These are phyloP conservation scores for Plenodomus tracheiphilus DNA, from an alignment of 2,329 filamentous ascomycete genomes.

Conservation along the genomic window DNA sequence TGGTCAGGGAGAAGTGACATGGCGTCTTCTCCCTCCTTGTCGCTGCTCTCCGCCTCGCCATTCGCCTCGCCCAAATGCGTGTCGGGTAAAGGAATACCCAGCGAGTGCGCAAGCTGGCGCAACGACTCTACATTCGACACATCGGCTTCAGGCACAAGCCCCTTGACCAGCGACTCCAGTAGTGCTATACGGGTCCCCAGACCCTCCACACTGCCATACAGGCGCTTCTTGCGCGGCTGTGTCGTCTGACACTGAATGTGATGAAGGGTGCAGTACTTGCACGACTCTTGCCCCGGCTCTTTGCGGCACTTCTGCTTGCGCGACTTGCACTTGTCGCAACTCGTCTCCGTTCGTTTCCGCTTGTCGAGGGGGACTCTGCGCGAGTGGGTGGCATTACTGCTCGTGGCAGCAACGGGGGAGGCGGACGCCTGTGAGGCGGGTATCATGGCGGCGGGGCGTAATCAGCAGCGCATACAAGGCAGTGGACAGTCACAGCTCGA, in stretches of 20 bases:
- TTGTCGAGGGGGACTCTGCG: slow-evolving; percentile 49
- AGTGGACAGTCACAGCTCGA: neutral
- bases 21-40: slow-evolving; percentile 39
- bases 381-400: slow-evolving; percentile 9
- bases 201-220: slow-evolving; percentile 50
- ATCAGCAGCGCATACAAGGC: neutral
- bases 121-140: slow-evolving; percentile 48
- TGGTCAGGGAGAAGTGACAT: slow-evolving; percentile 47
- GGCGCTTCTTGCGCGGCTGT: slow-evolving; percentile 50
- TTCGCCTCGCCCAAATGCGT: slow-evolving; percentile 16
- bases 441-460: neutral
- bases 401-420: neutral
- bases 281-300: slow-evolving; percentile 43
- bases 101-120: slow-evolving; percentile 43
- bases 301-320: slow-evolving; percentile 53
- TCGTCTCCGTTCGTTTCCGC: slow-evolving; percentile 51
- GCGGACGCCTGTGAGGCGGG: neutral
- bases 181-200: slow-evolving; percentile 47
- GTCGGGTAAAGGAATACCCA: slow-evolving; percentile 47
- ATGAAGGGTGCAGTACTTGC: slow-evolving; percentile 49
- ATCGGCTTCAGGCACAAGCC: slow-evolving; percentile 49
- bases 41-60: slow-evolving; percentile 22
- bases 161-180: slow-evolving; percentile 51
- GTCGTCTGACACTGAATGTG: slow-evolving; percentile 50
- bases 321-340: slow-evolving; percentile 53